phyloP scores from a whole-genome alignment of 1,139 yeast species.

The Kazachstania sp. region DNA sequence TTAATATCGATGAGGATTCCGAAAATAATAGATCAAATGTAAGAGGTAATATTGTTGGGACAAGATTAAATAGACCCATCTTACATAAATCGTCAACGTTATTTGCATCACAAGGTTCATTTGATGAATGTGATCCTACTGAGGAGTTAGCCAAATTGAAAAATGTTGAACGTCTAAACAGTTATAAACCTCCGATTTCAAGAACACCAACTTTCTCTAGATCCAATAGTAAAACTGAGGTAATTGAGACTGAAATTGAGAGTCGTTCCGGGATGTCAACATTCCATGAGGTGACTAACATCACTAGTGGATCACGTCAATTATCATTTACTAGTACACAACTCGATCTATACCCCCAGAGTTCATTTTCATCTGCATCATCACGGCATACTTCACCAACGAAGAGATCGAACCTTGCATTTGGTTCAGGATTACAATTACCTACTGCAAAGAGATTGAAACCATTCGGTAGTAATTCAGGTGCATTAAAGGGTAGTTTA shows the following conservation, averaged over 20 bases:
- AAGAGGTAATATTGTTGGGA: no score
- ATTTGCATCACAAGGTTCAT: constrained; percentile 25
- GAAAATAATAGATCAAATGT: not conserved
- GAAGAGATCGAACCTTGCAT: not conserved
- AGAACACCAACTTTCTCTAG: constrained; percentile 7
- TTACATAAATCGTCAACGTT: constrained; percentile 5
- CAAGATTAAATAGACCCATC: not conserved
- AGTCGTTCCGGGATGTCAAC: constrained; percentile 1
- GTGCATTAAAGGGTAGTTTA: not conserved
- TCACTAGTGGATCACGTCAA: constrained; percentile 11
- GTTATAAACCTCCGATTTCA: constrained; percentile 17
- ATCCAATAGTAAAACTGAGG: constrained; percentile 8
- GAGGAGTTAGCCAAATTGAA: constrained; percentile 18
- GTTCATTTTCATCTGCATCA: not conserved
- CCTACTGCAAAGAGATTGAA: constrained; percentile 18
- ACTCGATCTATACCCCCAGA: constrained; percentile 1
- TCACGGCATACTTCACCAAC: not conserved
- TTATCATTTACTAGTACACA: constrained; percentile 14
- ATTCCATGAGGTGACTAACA: constrained; percentile 10
- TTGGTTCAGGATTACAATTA: constrained; percentile 10
- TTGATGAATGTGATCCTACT: constrained; percentile 27
- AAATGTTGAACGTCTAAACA: constrained; percentile 18
- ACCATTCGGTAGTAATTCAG: constrained; percentile 7
- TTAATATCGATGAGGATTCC: not conserved
- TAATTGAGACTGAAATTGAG: constrained; percentile 4